Conservation (phyloP, 2,329 filamentous ascomycete species). For the Stylonectria norvegica region DNA sequence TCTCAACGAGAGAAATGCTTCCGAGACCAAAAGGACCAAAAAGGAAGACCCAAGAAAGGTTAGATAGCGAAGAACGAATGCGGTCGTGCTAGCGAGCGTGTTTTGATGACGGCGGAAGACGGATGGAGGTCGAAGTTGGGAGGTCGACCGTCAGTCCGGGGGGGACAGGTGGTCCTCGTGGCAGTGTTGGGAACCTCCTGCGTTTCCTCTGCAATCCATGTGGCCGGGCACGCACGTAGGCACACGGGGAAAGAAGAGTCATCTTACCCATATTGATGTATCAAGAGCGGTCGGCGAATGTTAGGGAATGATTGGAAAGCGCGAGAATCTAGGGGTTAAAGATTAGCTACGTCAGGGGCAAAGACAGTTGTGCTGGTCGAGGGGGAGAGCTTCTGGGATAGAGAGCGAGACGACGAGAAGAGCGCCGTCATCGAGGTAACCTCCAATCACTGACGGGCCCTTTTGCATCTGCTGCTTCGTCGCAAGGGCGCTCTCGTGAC, state of each 20-base stretch:
- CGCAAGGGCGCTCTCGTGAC: slow-evolving; percentile 16
- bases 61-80: slow-evolving; percentile 43
- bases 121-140: slow-evolving; percentile 7
- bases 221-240: slow-evolving; percentile 16
- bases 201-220: slow-evolving; percentile 26
- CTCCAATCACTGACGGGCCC: no score
- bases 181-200: slow-evolving; percentile 18
- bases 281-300: slow-evolving; percentile 35
- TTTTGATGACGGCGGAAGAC: slow-evolving; percentile 22
- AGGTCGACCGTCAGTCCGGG: slow-evolving; percentile 6
- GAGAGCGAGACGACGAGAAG: slow-evolving; percentile 6
- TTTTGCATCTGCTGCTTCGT: no score
- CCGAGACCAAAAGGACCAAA: slow-evolving; percentile 34
- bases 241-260: slow-evolving; percentile 30
- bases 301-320: slow-evolving; percentile 29
- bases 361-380: slow-evolving; percentile 19
- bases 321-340: slow-evolving; percentile 21
- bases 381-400: neutral
- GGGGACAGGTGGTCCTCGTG: slow-evolving; percentile 19
- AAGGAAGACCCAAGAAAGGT: slow-evolving; percentile 43
- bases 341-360: slow-evolving; percentile 28
- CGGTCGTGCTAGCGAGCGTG: slow-evolving; percentile 31
- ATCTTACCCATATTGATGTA: slow-evolving; percentile 43
- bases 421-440: neutral
- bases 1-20: slow-evolving; percentile 24